Evolutionary conservation across 23 red algal genomes (phyloP).

Genomic region (Cyanidium caldarium): DNA sequence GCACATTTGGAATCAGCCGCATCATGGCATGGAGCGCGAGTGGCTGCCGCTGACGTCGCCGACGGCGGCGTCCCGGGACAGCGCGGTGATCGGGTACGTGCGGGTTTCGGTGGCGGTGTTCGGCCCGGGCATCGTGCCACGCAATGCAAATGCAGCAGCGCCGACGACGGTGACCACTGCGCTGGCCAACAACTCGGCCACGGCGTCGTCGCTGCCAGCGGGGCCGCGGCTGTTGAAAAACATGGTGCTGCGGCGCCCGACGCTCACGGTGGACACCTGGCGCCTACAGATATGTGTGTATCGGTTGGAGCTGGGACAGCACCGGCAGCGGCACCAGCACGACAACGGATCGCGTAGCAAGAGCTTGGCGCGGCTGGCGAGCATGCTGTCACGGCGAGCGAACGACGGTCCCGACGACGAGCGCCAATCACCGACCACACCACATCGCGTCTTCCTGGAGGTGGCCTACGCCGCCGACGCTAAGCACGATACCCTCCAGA

Average conservation of each 20-base stretch:
- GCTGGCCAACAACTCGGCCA: neutral
- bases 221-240: neutral
- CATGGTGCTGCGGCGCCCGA: neutral
- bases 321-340: too few relatives aligned
- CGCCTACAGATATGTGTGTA: neutral
- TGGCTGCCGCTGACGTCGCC: neutral
- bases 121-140: constrained; percentile 1
- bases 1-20: neutral
- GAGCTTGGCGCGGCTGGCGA: too few relatives aligned
- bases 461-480: too few relatives aligned
- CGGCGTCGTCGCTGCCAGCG: neutral
- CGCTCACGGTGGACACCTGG: neutral
- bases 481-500: too few relatives aligned
- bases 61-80: neutral
- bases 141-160: too few relatives aligned
- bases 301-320: too few relatives aligned
- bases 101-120: neutral
- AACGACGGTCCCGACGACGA: too few relatives aligned
- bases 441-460: too few relatives aligned
- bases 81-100: neutral
- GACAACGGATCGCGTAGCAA: too few relatives aligned
- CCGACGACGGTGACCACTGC: too few relatives aligned
- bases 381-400: too few relatives aligned
- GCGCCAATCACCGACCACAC: too few relatives aligned
- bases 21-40: neutral